These are phyloP conservation scores for Phaseolus coccineus DNA, from an alignment of 331 rosid genomes.

Conservation along the genomic window DNA sequence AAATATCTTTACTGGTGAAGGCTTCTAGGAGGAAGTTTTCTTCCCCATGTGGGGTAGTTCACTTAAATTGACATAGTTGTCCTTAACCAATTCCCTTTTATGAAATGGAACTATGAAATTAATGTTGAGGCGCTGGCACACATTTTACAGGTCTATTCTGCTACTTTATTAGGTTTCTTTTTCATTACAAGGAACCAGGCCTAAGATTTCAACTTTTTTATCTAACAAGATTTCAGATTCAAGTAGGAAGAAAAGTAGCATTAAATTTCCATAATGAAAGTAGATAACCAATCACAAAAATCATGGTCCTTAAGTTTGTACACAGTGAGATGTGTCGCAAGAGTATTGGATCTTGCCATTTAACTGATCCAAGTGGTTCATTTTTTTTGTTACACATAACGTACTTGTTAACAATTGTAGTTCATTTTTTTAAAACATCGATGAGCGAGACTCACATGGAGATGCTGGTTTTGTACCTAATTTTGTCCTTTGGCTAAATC, in stretches of 20 bases:
- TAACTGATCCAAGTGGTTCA: background rate
- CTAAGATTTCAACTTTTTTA: background rate
- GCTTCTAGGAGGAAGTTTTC: slow-evolving; percentile 22
- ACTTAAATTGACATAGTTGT: background rate
- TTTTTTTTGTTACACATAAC: background rate
- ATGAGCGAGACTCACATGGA: slow-evolving; percentile 18
- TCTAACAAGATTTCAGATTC: background rate
- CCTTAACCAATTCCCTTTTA: background rate
- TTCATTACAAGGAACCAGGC: background rate
- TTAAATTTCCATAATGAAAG: slow-evolving; percentile 10
- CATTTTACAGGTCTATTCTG: background rate
- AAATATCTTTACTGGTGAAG: slow-evolving; percentile 23
- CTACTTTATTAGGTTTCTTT: slow-evolving; percentile 1
- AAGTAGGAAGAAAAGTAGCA: slow-evolving; percentile 7
- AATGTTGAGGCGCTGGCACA: background rate
- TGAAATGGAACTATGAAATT: slow-evolving; percentile 1
- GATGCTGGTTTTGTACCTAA: background rate
- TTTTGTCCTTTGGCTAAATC: background rate
- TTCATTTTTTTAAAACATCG: slow-evolving; percentile 5
- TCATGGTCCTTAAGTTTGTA: slow-evolving; percentile 29
- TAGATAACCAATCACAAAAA: background rate
- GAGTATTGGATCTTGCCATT: slow-evolving; percentile 6
- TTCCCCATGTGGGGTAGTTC: background rate
- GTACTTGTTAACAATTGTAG: background rate
- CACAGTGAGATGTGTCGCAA: slow-evolving; percentile 21